Conservation (phyloP, 352 stramenopile species). For the Globisporangium takayamanum region DNA sequence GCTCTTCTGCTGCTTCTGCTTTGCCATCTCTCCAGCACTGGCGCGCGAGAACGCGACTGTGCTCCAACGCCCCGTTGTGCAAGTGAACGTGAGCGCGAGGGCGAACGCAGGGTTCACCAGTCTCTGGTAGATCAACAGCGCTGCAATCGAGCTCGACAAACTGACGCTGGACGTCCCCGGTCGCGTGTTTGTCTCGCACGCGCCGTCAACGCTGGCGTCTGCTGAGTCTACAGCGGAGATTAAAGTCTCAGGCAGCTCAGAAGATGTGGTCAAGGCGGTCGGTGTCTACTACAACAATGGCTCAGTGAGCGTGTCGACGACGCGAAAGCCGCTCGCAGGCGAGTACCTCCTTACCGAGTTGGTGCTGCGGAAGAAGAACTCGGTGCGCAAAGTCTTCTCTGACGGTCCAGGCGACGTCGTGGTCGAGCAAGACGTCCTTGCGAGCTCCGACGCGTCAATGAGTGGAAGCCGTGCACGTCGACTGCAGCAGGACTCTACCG, state of each 20-base stretch:
- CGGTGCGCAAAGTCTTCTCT: constrained; percentile 7
- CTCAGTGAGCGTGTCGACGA: not conserved
- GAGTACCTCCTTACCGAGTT: constrained; percentile 4
- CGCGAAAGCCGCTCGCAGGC: not conserved
- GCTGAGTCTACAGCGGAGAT: not conserved
- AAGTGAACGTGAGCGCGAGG: not conserved
- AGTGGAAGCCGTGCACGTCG: not conserved
- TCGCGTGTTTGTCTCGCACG: constrained; percentile 4
- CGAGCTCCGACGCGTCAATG: not conserved
- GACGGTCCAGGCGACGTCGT: constrained; percentile 1
- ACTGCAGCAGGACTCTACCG: not conserved
- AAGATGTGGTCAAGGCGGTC: constrained; percentile 4
- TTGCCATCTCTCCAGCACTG: not conserved
- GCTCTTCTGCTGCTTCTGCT: not conserved
- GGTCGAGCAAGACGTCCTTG: not conserved
- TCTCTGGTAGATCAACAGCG: constrained; percentile 2
- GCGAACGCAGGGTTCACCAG: not conserved
- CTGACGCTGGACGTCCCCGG: constrained; percentile 1
- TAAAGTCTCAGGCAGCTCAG: constrained; percentile 1
- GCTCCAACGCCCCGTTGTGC: not conserved
- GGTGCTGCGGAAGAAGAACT: not conserved
- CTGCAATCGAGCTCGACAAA: not conserved
- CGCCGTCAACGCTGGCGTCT: not conserved
- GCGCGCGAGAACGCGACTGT: constrained; percentile 1
- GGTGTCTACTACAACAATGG: not conserved